Evolutionary conservation across 2,329 filamentous ascomycete species (phyloP).

Genomic region (Cytospora piceicola): DNA sequence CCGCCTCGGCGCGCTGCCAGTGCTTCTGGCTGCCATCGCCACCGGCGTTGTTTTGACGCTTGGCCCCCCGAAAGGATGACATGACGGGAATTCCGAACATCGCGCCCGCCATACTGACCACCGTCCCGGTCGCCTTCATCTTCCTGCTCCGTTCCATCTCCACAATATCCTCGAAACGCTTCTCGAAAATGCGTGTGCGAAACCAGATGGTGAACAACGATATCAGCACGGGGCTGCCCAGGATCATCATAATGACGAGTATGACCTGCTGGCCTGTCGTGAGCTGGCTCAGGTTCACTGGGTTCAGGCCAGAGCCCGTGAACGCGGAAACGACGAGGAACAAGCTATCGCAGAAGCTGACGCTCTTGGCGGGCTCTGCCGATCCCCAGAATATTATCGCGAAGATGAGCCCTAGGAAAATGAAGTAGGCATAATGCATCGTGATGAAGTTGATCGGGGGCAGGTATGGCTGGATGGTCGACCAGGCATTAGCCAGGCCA

Average conservation of each 20-base stretch:
- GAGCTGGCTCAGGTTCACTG: slow-evolving; percentile 62
- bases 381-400: slow-evolving; percentile 64
- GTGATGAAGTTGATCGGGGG: slow-evolving; percentile 63
- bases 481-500: slow-evolving; percentile 16
- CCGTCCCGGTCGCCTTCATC: slow-evolving; percentile 33
- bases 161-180: slow-evolving; percentile 59
- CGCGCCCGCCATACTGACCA: slow-evolving; percentile 32
- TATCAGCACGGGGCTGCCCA: slow-evolving; percentile 68
- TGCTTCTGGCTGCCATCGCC: slow-evolving; percentile 13
- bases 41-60: background rate
- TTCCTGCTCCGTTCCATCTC: slow-evolving; percentile 45
- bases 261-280: slow-evolving; percentile 69
- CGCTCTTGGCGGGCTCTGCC: slow-evolving; percentile 52
- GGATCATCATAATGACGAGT: slow-evolving; percentile 64
- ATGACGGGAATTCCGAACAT: slow-evolving; percentile 34
- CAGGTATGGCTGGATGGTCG: slow-evolving; percentile 32
- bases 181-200: slow-evolving; percentile 64
- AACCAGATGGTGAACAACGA: slow-evolving; percentile 65
- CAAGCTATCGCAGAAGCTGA: slow-evolving; percentile 65
- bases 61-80: slow-evolving; percentile 26
- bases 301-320: slow-evolving; percentile 67
- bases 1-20: slow-evolving; percentile 25
- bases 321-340: slow-evolving; percentile 69
- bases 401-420: slow-evolving; percentile 55
- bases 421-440: slow-evolving; percentile 69